These are phyloP conservation scores for Emergomyces africanus DNA, from an alignment of 2,329 filamentous ascomycete genomes.

Conservation along the genomic window DNA sequence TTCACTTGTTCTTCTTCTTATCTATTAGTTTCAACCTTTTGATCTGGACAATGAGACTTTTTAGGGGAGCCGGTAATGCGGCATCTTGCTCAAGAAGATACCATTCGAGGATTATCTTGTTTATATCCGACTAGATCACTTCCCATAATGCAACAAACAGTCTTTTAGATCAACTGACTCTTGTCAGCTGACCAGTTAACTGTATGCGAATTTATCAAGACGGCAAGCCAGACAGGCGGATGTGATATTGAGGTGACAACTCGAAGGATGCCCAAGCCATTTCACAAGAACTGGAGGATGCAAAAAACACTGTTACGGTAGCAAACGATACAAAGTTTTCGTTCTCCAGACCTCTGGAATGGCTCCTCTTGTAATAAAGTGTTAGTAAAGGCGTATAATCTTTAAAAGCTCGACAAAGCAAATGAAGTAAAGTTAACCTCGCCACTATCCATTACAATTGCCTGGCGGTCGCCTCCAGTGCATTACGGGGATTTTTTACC, in stretches of 20 bases:
- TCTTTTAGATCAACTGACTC: background rate
- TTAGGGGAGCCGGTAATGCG: slow-evolving; percentile 8
- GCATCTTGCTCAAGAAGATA: slow-evolving; percentile 6
- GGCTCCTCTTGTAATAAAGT: slow-evolving; percentile 5
- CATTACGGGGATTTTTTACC: background rate
- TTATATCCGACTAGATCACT: background rate
- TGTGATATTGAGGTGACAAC: background rate
- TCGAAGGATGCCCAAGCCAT: background rate
- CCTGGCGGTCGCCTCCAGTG: background rate
- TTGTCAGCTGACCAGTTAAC: slow-evolving; percentile 5
- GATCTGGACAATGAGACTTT: slow-evolving; percentile 9
- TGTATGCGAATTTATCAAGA: background rate
- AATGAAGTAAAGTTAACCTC: background rate
- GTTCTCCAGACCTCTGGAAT: slow-evolving; percentile 6
- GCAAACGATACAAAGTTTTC: slow-evolving; percentile 4
- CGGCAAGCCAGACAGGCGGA: slow-evolving; percentile 3
- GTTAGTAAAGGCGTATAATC: background rate
- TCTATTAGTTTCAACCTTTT: slow-evolving; percentile 1
- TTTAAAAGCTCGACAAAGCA: background rate
- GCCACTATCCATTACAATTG: background rate
- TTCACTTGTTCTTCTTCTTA: background rate
- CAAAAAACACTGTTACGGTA: slow-evolving; percentile 9
- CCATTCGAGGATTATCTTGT: background rate
- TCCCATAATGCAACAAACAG: background rate
- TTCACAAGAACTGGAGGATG: slow-evolving; percentile 8